A percentile compares a stretch with the other conserved stretches of the same genome.
phyloP scores from a whole-genome alignment of 139 green algal genomes.

The Microglena sp. region DNA sequence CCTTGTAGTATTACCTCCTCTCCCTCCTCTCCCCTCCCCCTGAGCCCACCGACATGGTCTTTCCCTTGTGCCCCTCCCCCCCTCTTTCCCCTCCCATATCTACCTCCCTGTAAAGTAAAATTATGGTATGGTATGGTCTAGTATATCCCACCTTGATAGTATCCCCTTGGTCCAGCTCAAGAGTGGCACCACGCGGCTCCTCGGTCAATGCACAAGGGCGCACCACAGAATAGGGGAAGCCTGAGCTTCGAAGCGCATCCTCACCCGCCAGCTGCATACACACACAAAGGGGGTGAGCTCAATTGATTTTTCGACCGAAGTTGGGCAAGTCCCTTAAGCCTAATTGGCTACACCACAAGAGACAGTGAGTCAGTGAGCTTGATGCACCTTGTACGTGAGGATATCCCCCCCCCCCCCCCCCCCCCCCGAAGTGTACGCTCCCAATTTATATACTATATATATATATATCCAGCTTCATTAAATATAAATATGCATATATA shows the following conservation, averaged over 20 bases:
- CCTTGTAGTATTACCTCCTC: no score
- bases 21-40: no score
- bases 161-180: constrained; percentile 82
- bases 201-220: constrained; percentile 73
- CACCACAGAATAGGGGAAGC: constrained; percentile 67
- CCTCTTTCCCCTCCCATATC: not conserved
- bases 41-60: not conserved
- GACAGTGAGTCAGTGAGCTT: not conserved
- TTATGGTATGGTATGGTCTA: not conserved
- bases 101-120: not conserved
- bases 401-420: constrained; percentile 50
- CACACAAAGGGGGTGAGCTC: constrained; percentile 1
- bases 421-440: not conserved
- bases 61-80: not conserved
- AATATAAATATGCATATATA: no score
- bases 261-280: constrained; percentile 41
- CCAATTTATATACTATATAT: not conserved
- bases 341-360: no score
- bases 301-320: not conserved
- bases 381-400: constrained; percentile 79
- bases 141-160: constrained; percentile 43
- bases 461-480: no score
- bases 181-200: constrained; percentile 50
- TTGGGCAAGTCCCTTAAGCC: no score
- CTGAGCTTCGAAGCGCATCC: constrained; percentile 61